A percentile compares a stretch with the other conserved stretches of the same genome.
Evolutionary conservation across 2,329 filamentous ascomycete genomes (phyloP).

Genomic region (Penicillium sp.): DNA sequence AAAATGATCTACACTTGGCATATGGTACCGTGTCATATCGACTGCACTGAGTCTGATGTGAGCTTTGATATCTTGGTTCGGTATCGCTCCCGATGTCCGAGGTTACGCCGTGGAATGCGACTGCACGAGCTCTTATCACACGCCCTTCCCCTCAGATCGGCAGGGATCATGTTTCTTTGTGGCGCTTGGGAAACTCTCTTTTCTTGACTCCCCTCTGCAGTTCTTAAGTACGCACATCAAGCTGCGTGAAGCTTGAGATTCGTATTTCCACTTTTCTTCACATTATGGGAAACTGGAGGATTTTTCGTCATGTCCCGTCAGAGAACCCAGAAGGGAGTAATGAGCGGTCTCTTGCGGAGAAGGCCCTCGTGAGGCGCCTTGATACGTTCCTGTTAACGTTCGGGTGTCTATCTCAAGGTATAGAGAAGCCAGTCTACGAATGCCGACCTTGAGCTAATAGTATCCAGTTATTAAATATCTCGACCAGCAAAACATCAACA

Average conservation of each 20-base stretch:
- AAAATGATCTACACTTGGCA: not conserved
- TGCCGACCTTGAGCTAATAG: not conserved
- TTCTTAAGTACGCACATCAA: not conserved
- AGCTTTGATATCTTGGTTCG: not conserved
- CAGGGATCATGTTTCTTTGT: not conserved
- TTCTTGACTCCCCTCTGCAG: not conserved
- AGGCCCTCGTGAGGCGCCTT: slow-evolving; percentile 37
- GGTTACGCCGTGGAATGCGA: not conserved
- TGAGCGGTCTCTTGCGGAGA: slow-evolving; percentile 33
- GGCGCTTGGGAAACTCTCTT: not conserved
- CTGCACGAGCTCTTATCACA: slow-evolving; percentile 9
- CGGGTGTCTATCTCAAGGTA: slow-evolving; percentile 43
- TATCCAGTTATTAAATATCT: slow-evolving; percentile 26
- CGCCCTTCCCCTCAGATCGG: slow-evolving; percentile 13
- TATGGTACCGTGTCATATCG: slow-evolving; percentile 1
- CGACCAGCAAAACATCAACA: slow-evolving; percentile 27
- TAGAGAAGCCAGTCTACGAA: not conserved
- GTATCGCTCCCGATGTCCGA: not conserved
- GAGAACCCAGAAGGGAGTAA: slow-evolving; percentile 6
- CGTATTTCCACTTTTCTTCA: not conserved
- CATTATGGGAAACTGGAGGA: slow-evolving; percentile 14
- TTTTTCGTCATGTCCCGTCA: slow-evolving; percentile 6
- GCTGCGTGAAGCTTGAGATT: not conserved
- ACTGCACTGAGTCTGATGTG: not conserved
- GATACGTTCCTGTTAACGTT: slow-evolving; percentile 44